Percentiles rank a stretch among this genome's conserved stretches.
Conservation (phyloP, 176 grass and related monocot species). For the Avena insularis region DNA sequence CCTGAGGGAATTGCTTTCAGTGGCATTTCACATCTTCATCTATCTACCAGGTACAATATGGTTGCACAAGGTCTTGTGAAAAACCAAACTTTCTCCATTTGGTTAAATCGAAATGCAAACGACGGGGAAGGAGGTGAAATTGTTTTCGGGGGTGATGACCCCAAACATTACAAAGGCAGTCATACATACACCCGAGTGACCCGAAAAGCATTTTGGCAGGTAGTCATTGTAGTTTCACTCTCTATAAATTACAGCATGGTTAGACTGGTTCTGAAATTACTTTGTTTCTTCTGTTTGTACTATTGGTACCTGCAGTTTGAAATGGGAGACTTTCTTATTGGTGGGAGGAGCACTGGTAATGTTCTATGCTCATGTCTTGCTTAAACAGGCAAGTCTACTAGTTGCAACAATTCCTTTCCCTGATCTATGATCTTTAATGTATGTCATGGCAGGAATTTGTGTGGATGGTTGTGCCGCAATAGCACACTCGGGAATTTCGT, state of each 20-base stretch:
- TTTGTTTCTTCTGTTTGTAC: neutral
- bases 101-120: constrained; percentile 82
- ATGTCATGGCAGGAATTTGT: constrained; percentile 66
- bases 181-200: constrained; percentile 90
- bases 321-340: constrained; percentile 82
- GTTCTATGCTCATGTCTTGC: neutral
- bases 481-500: constrained; percentile 89
- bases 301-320: constrained; percentile 63
- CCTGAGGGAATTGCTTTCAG: neutral
- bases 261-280: neutral
- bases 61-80: constrained; percentile 65
- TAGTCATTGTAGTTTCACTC: constrained; percentile 27
- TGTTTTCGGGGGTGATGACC: constrained; percentile 87
- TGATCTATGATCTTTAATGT: constrained; percentile 40
- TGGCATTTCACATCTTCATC: constrained; percentile 20
- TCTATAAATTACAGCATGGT: neutral
- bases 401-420: neutral
- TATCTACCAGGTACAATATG: constrained; percentile 83
- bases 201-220: constrained; percentile 90
- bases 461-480: constrained; percentile 79
- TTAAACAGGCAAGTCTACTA: neutral
- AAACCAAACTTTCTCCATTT: constrained; percentile 81
- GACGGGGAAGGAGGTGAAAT: constrained; percentile 88
- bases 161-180: constrained; percentile 63
- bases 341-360: constrained; percentile 65